A percentile compares a stretch with the other conserved stretches of the same genome.
phyloP scores from a whole-genome alignment of 2,329 filamentous ascomycete genomes.

The Paracamarosporium sp. region DNA sequence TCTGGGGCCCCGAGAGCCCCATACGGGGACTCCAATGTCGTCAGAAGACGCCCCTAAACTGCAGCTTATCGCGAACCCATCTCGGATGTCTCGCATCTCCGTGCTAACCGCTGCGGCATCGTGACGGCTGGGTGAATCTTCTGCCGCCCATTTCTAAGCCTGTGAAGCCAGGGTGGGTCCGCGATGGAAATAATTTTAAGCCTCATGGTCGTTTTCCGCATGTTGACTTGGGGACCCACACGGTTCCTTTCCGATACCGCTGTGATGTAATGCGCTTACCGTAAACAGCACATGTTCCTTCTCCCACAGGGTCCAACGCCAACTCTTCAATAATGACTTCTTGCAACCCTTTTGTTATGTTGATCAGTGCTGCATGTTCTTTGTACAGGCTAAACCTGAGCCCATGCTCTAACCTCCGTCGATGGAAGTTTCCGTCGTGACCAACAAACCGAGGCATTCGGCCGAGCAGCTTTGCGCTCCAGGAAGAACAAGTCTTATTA shows the following conservation, averaged over 20 bases:
- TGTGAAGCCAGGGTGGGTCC: background rate
- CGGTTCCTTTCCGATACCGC: background rate
- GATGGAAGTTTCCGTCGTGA: no score
- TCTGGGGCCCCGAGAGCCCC: background rate
- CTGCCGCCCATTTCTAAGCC: background rate
- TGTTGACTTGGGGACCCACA: background rate
- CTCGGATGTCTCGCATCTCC: background rate
- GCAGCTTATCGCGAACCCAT: background rate
- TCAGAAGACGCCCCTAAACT: background rate
- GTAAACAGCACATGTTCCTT: background rate
- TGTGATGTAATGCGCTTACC: background rate
- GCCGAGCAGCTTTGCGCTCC: background rate
- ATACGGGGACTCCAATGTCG: background rate
- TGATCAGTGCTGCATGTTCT: no score
- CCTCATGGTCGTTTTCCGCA: background rate
- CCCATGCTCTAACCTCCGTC: no score
- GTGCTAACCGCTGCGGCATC: background rate
- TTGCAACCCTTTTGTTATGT: no score
- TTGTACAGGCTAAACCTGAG: no score
- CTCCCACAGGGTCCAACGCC: background rate
- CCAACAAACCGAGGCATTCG: background rate
- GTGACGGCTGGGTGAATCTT: background rate
- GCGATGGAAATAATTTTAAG: slow-evolving; percentile 1
- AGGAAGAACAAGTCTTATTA: background rate
- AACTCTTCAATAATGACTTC: no score